phyloP scores from a whole-genome alignment of 805 yeast genomes.

The Blastobotrys chiropterorum region DNA sequence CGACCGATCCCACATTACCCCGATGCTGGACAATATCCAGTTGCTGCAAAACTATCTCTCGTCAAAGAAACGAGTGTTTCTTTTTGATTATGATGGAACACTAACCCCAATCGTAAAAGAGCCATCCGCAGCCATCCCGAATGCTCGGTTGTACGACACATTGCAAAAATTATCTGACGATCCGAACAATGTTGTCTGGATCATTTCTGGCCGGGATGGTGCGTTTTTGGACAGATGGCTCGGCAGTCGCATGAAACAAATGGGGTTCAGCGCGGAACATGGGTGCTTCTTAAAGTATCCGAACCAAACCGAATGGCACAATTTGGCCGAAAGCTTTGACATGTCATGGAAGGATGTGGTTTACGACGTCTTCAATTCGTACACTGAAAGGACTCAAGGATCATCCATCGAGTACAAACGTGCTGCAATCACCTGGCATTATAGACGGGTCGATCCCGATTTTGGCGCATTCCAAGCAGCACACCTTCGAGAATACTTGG shows the following conservation, averaged over 20 bases:
- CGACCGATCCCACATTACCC: slow-evolving; percentile 56
- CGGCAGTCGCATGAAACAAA: slow-evolving; percentile 52
- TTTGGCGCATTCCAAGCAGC: slow-evolving; percentile 83
- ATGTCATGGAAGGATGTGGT: slow-evolving; percentile 95
- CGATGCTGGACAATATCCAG: slow-evolving; percentile 70
- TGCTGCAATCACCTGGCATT: slow-evolving; percentile 97
- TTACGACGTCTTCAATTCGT: slow-evolving; percentile 60
- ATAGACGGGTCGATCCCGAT: slow-evolving; percentile 89
- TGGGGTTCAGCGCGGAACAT: slow-evolving; percentile 94
- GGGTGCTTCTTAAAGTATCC: slow-evolving; percentile 88
- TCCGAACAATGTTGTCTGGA: slow-evolving; percentile 84
- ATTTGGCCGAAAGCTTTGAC: slow-evolving; percentile 73
- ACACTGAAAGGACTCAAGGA: slow-evolving; percentile 88
- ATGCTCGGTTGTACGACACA: slow-evolving; percentile 57
- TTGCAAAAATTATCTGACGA: slow-evolving; percentile 60
- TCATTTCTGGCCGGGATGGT: slow-evolving; percentile 94
- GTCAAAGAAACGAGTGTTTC: slow-evolving; percentile 65
- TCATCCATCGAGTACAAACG: slow-evolving; percentile 79
- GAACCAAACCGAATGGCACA: slow-evolving; percentile 66
- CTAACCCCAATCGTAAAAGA: slow-evolving; percentile 93
- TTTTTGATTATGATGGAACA: slow-evolving; percentile 97
- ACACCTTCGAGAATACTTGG: slow-evolving; percentile 59
- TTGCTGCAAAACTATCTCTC: slow-evolving; percentile 52
- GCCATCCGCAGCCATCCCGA: slow-evolving; percentile 98
- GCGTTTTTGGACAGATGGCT: slow-evolving; percentile 82